Percentiles rank a stretch among this genome's conserved stretches.
Evolutionary conservation across 352 stramenopile genomes (phyloP).

Genomic region (Phytopythium kandeliae): DNA sequence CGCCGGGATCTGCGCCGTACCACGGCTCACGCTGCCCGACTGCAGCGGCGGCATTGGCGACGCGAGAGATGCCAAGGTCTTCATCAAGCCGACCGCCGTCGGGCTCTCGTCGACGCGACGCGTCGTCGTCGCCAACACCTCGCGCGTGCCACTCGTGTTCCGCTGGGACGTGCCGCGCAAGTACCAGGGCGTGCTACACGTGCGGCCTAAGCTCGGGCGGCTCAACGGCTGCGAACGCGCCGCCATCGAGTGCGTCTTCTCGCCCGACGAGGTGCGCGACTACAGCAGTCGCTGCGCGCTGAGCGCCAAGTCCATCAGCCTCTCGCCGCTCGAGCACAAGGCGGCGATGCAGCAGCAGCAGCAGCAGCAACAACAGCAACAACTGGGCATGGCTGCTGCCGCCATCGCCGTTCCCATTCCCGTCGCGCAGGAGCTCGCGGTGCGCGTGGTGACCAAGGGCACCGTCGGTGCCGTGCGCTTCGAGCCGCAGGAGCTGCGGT

Average conservation of each 20-base stretch:
- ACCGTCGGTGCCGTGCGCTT: constrained; percentile 77
- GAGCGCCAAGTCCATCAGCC: constrained; percentile 63
- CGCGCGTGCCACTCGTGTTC: constrained; percentile 84
- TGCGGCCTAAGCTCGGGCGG: constrained; percentile 63
- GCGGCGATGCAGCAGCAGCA: constrained; percentile 9
- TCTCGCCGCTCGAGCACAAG: constrained; percentile 24
- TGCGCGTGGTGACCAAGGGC: constrained; percentile 68
- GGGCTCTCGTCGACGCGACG: constrained; percentile 52
- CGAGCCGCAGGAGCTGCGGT: constrained; percentile 52
- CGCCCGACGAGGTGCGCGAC: constrained; percentile 60
- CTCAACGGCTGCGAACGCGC: constrained; percentile 79
- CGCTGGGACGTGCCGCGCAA: constrained; percentile 65
- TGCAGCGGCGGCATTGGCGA: background rate
- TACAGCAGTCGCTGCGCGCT: constrained; percentile 73
- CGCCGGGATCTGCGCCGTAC: constrained; percentile 45
- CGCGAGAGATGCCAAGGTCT: constrained; percentile 37
- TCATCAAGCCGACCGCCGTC: constrained; percentile 82
- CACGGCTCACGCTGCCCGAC: constrained; percentile 22
- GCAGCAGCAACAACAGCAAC: too few species aligned
- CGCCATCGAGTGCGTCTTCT: constrained; percentile 69
- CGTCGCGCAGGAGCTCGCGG: constrained; percentile 50
- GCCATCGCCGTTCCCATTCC: constrained; percentile 15
- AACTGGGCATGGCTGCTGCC: too few species aligned
- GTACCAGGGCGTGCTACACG: constrained; percentile 49
- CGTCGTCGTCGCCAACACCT: constrained; percentile 69